Conservation (phyloP, 2,329 filamentous ascomycete species). For the Penicillium sp. region DNA sequence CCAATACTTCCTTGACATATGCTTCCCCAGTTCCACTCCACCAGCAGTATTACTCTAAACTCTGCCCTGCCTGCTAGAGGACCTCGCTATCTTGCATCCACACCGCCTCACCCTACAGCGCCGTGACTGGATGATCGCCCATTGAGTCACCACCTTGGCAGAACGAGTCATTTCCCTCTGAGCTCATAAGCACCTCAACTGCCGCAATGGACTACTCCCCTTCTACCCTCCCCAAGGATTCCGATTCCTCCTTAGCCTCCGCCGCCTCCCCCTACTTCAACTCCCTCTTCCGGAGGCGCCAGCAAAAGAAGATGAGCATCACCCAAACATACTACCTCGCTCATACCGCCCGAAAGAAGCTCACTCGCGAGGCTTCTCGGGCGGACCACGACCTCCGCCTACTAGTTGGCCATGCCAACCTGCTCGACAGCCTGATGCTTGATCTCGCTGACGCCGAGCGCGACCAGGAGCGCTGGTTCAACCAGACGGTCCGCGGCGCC, state of each 20-base stretch:
- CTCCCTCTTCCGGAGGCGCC: slow-evolving; percentile 42
- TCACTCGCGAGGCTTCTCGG: slow-evolving; percentile 85
- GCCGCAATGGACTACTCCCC: slow-evolving; percentile 30
- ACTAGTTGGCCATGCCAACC: slow-evolving; percentile 96
- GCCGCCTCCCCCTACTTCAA: slow-evolving; percentile 45
- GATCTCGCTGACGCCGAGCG: slow-evolving; percentile 90
- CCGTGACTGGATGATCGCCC: slow-evolving; percentile 32
- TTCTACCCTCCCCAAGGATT: slow-evolving; percentile 18
- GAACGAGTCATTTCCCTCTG: slow-evolving; percentile 34
- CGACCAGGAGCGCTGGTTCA: slow-evolving; percentile 98
- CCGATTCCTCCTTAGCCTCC: slow-evolving; percentile 32
- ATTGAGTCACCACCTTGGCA: slow-evolving; percentile 37
- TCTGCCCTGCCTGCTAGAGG: too few relatives aligned
- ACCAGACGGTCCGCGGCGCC: slow-evolving; percentile 85
- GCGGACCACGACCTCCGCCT: slow-evolving; percentile 93
- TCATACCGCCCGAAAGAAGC: slow-evolving; percentile 95
- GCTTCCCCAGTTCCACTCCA: too few relatives aligned
- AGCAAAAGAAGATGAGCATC: slow-evolving; percentile 91
- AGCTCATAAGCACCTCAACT: slow-evolving; percentile 34
- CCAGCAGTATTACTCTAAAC: too few relatives aligned
- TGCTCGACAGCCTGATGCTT: slow-evolving; percentile 91
- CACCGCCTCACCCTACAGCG: slow-evolving; percentile 32
- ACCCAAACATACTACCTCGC: slow-evolving; percentile 98
- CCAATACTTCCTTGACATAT: too few relatives aligned
- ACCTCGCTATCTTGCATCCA: slow-evolving; percentile 6